Evolutionary conservation across 2,329 filamentous ascomycete species (phyloP), one percentile per base, ranked within the genome.

Genomic region (Pseudogymnoascus sp.): DNA sequence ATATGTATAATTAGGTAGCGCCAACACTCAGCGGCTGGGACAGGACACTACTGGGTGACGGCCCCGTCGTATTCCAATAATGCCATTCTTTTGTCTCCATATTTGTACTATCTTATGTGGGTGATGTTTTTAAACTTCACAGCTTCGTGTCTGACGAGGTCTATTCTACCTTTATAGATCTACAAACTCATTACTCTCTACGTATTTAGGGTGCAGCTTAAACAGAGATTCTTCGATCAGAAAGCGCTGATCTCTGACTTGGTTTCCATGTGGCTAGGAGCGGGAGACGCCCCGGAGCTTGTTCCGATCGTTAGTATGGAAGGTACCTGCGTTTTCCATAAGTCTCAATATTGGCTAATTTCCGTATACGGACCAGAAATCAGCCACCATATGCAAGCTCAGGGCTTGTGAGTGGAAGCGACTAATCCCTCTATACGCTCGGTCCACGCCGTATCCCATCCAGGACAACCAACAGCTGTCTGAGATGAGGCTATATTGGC

Each of bases 191-290:
- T 55, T 55, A 55, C 48, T 35, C 15, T 33, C 48, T 55, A 21
- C n/a, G 48, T 55, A 12, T 35, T 33, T 55, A 55, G 48, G 48
- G 29, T 55, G 10, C 48, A 55, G n/a, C 15, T 35, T 55, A 55
- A 55, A 55, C 35, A 33, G 29, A 33, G 9, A 35, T 12, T n/a
- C 48, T 13, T 55, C 48, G n/a, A 35, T 55, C 29, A 21, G 4
- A 55, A 6, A 18, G 48, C 29, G 48, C 48, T 55, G 48, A 55
- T 55, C 48, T 55, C 48, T 55, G 48, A 55, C 48, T 29, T 55
- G 48, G 48, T 55, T 29, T 55, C 48, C 48, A 55, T 55, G 48
- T 55, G 48, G 48, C 21, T 55, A 29, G 5, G 13, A 13, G 48
- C 48, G 48, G 48, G 48, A 33, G 48, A 33, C 48, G 29, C 27